Percentiles rank a stretch among this genome's conserved stretches.
Conservation (phyloP, 1,284 basidiomycete genomes). For the Rhodotorula sp. region DNA sequence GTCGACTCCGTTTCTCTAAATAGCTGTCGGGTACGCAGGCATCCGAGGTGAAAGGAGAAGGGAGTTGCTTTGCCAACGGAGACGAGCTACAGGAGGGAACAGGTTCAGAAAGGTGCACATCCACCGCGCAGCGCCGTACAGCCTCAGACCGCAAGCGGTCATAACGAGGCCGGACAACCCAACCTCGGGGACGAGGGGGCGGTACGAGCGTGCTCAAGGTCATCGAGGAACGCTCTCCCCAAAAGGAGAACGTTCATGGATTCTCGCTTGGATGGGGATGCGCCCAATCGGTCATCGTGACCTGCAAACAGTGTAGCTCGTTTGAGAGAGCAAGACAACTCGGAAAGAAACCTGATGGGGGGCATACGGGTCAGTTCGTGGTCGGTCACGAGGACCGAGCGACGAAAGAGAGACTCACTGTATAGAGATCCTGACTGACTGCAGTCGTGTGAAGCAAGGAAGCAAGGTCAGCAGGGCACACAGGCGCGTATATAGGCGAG, state of each 20-base stretch:
- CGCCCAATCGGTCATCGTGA: conserved; percentile 21
- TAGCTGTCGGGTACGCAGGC: no score
- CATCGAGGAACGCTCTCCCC: conserved; percentile 7
- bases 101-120: conserved; percentile 26
- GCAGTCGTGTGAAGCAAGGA: not conserved
- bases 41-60: no score
- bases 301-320: conserved; percentile 27
- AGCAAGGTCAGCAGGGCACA: not conserved
- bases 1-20: no score
- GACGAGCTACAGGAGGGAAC: not conserved
- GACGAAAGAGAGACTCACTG: conserved; percentile 6
- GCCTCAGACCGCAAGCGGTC: conserved; percentile 1
- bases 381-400: no score
- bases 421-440: conserved; percentile 31
- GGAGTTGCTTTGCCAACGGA: no score
- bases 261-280: conserved; percentile 27
- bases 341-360: conserved; percentile 13
- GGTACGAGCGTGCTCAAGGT: conserved; percentile 29
- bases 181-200: conserved; percentile 24
- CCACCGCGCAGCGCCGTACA: conserved; percentile 28
- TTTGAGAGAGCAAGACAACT: conserved; percentile 26
- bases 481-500: not conserved
- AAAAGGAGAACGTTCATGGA: not conserved
- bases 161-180: conserved; percentile 11
- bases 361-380: not conserved